Percentiles rank a stretch among this genome's conserved stretches.
Evolutionary conservation across 2,329 filamentous ascomycete genomes (phyloP).

Genomic region (Scedosporium aurantiacum): DNA sequence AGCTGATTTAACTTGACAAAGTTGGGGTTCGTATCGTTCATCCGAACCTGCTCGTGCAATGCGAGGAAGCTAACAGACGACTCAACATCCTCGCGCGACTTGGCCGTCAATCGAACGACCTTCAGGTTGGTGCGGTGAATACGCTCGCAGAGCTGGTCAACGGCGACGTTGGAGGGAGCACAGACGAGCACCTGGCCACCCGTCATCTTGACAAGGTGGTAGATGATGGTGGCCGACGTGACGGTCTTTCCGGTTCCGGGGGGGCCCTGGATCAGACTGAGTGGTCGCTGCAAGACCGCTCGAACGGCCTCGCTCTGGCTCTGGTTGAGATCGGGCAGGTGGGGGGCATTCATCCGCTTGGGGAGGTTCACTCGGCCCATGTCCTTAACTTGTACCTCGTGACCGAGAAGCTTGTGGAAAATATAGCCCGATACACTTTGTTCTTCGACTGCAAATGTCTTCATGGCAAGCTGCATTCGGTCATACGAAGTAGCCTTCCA

Average conservation of each 20-base stretch:
- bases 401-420: slow-evolving; percentile 90
- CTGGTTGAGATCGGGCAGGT: slow-evolving; percentile 84
- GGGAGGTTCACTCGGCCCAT: slow-evolving; percentile 76
- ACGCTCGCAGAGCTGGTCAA: slow-evolving; percentile 95
- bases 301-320: slow-evolving; percentile 97
- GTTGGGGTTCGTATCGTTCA: slow-evolving; percentile 94
- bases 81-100: slow-evolving; percentile 96
- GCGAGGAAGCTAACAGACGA: slow-evolving; percentile 95
- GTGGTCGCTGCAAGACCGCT: slow-evolving; percentile 81
- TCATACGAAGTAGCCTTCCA: slow-evolving; percentile 99
- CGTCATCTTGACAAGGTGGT: slow-evolving; percentile 91
- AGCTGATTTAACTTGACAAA: slow-evolving; percentile 85
- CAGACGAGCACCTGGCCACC: slow-evolving; percentile 92
- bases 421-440: slow-evolving; percentile 98
- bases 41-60: slow-evolving; percentile 90
- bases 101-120: slow-evolving; percentile 94
- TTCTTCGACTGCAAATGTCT: slow-evolving; percentile 95
- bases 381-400: slow-evolving; percentile 85
- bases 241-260: slow-evolving; percentile 98
- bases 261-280: slow-evolving; percentile 93
- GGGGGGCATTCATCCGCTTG: slow-evolving; percentile 92
- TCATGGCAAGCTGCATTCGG: slow-evolving; percentile 98
- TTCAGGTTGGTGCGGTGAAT: slow-evolving; percentile 92
- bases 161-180: slow-evolving; percentile 94
- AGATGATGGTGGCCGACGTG: slow-evolving; percentile 96